Base-by-base conservation (phyloP, 1,139 yeast species). In the Blastobotrys elegans region DNA sequence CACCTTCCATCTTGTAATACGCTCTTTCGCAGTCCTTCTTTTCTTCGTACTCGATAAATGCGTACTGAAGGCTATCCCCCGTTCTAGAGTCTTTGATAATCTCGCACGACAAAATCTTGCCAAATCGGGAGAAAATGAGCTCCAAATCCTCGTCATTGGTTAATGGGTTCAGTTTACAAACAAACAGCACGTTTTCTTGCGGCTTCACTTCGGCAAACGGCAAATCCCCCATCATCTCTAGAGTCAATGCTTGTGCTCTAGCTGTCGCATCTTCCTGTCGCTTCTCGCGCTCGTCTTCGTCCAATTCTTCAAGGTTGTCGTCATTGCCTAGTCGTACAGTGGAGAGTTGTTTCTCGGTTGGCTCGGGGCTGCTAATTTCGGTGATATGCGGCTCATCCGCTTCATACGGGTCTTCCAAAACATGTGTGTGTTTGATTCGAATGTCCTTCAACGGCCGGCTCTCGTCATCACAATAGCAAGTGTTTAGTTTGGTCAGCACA, bases 191-290 rank as follows among this genome's bases (percentile, higher is more conserved):
- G 41, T 71, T 72, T 46, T 83, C 87, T 43, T 80, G 74, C 0
- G 89, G 89, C 52, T 74, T 72, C 24, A 74, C 75, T 18, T 74
- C 74, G 3, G 83, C 80, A 46, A 70, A 70, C 0, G 84, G 81
- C n/a, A 82, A 56, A 55, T 82, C 88, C 0, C 86, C 87, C 40
- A 82, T 67, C 52, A 82, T 65, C 54, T 82, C 87, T 44, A 82
- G 65, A 0, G 86, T 76, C 34, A 82, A 59, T 3, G 86, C 85
- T 50, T 76, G 77, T 0, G 79, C 66, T 21, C 70, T 64, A 1
- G 79, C 73, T 36, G 71, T 74, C 21, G 66, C 61, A 8, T 67
- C 69, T 14, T 55, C 46, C 14, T 57, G 55, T 30, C 58, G 52
- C 54, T 60, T 46, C 6, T 37, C 54, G 17, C 59, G 60, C n/a